Conservation (phyloP, 148 eudicot species). For the Vaccinium vitisidaea region DNA sequence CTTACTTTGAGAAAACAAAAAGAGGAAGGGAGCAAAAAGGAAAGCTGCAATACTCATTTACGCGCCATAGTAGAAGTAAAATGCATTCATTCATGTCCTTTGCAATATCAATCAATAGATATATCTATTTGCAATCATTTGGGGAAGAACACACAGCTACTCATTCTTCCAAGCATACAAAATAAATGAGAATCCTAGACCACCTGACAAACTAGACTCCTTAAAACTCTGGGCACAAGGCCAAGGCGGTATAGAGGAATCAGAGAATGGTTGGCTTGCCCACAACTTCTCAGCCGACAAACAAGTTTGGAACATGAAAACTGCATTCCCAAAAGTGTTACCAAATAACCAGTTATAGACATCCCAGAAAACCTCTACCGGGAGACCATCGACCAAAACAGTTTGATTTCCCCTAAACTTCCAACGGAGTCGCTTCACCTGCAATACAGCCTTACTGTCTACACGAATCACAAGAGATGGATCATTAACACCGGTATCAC, state of each 20-base stretch:
- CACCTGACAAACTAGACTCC: constrained; percentile 30
- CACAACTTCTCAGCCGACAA: constrained; percentile 47
- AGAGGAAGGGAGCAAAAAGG: not conserved
- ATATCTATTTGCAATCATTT: constrained; percentile 3
- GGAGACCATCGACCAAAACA: constrained; percentile 43
- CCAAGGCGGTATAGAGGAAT: constrained; percentile 20
- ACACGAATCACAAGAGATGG: constrained; percentile 38
- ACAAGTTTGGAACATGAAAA: constrained; percentile 49
- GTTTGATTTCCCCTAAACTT: constrained; percentile 50
- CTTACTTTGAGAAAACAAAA: not conserved
- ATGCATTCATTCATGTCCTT: constrained; percentile 12
- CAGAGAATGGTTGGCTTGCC: constrained; percentile 21
- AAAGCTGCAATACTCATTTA: not conserved
- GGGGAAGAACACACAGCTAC: constrained; percentile 18
- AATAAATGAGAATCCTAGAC: constrained; percentile 43
- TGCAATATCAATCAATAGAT: constrained; percentile 5
- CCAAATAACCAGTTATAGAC: constrained; percentile 49
- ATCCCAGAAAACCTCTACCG: constrained; percentile 54
- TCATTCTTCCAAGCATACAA: constrained; percentile 61
- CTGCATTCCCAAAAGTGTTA: constrained; percentile 31
- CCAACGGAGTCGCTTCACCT: constrained; percentile 47
- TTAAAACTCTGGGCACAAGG: constrained; percentile 26
- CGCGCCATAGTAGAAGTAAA: not conserved
- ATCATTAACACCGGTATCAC: constrained; percentile 30
- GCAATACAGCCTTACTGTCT: constrained; percentile 37